Conservation (phyloP, 2,329 filamentous ascomycete genomes). For the Hymenoscyphus fructigenus region DNA sequence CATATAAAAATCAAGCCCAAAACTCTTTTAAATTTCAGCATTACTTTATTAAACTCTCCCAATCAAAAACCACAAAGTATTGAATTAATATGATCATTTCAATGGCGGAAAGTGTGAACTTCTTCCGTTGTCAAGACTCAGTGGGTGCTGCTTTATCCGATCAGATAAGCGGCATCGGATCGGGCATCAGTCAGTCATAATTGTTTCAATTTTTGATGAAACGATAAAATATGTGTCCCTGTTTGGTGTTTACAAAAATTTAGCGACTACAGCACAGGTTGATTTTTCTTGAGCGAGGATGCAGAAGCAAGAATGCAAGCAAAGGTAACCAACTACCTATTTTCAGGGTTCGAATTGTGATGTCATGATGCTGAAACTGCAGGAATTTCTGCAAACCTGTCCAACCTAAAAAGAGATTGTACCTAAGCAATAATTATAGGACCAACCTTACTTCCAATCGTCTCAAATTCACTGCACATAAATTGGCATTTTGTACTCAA, state of each 20-base stretch:
- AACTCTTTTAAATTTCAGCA: background rate
- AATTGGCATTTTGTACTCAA: too few species aligned
- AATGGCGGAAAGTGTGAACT: background rate
- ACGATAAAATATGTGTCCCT: background rate
- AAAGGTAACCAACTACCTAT: background rate
- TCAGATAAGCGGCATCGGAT: background rate
- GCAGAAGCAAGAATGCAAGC: background rate
- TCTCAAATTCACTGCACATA: too few species aligned
- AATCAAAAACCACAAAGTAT: background rate
- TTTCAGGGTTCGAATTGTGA: background rate
- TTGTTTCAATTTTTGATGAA: slow-evolving; percentile 1
- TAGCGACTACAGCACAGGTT: background rate
- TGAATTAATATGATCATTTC: background rate
- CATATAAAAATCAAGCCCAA: background rate
- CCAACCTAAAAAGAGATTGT: background rate
- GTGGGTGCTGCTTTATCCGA: background rate
- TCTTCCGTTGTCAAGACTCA: background rate
- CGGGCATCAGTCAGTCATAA: background rate
- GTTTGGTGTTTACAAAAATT: background rate
- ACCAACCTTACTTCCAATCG: too few species aligned
- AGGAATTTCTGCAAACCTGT: background rate
- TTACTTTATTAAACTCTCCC: too few species aligned
- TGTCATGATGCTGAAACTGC: background rate
- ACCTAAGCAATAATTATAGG: background rate
- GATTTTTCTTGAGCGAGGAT: background rate